Conservation (phyloP, 768 basidiomycete species). For the Suillus subaureus region DNA sequence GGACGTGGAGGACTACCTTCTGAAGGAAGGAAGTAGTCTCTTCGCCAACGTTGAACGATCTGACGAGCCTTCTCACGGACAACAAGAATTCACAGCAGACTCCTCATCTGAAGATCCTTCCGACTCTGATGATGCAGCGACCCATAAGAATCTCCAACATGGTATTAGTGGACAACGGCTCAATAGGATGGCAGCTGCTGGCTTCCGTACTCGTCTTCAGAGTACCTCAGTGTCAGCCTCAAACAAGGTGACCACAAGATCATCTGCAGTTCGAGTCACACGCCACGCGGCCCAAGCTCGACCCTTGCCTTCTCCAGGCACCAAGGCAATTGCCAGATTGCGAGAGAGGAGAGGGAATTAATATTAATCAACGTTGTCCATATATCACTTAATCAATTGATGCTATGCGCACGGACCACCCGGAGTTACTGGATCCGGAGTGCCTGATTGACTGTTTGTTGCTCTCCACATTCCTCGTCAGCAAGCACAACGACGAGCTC, state of each 20-base stretch:
- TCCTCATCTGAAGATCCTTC: constrained; percentile 15
- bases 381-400: not conserved
- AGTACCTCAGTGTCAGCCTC: not conserved
- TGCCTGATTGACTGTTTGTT: constrained; percentile 1
- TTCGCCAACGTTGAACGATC: not conserved
- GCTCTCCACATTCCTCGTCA: constrained; percentile 4
- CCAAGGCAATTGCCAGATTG: not conserved
- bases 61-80: not conserved
- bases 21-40: not conserved
- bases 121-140: constrained; percentile 35
- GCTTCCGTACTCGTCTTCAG: not conserved
- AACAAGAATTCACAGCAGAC: constrained; percentile 1
- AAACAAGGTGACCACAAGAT: not conserved
- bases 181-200: constrained; percentile 17
- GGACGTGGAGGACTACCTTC: constrained; percentile 27
- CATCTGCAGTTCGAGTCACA: not conserved
- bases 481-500: constrained; percentile 8
- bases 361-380: not conserved
- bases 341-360: constrained; percentile 1
- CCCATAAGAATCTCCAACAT: constrained; percentile 19
- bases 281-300: not conserved
- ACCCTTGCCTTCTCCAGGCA: not conserved
- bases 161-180: constrained; percentile 15
- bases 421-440: constrained; percentile 8
- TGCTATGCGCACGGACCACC: constrained; percentile 20